These are phyloP conservation scores for Trichoderma harzianum DNA, from an alignment of 2,329 filamentous ascomycete species.

Conservation along the genomic window DNA sequence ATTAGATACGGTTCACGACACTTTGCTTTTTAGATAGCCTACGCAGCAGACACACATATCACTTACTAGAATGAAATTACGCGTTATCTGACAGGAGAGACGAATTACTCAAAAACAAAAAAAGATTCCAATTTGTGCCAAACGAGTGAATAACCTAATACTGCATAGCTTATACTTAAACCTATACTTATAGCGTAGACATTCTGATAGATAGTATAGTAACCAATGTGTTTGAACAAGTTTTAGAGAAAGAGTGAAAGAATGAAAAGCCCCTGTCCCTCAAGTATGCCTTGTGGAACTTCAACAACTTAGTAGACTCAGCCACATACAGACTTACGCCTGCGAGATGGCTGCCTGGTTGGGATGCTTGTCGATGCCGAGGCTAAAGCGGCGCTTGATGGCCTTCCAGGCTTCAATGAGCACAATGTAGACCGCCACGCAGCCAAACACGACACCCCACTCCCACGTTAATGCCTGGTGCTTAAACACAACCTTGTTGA, in stretches of 20 bases:
- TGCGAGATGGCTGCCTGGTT: conserved; percentile 3
- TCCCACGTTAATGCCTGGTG: conserved; percentile 68
- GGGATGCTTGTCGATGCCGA: conserved; percentile 31
- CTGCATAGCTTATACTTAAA: background rate
- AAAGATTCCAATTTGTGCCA: background rate
- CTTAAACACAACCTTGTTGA: conserved; percentile 66
- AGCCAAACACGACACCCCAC: conserved; percentile 65
- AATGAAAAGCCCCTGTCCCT: background rate
- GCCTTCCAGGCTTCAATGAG: conserved; percentile 70
- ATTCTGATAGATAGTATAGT: conserved; percentile 9
- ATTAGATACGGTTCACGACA: conserved; percentile 13
- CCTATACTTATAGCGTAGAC: background rate
- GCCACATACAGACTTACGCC: conserved; percentile 9
- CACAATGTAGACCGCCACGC: conserved; percentile 56
- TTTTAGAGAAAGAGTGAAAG: background rate
- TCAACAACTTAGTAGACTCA: background rate
- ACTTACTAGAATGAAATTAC: conserved; percentile 13
- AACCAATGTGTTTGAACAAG: background rate
- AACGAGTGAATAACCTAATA: conserved; percentile 6
- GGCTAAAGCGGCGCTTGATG: conserved; percentile 51
- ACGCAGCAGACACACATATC: background rate
- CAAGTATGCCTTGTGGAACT: background rate
- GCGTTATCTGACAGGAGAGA: background rate
- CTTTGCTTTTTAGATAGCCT: conserved; percentile 8
- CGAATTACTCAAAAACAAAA: background rate